phyloP scores from a whole-genome alignment of 176 grass and related monocot species.

The Carex parvula region DNA sequence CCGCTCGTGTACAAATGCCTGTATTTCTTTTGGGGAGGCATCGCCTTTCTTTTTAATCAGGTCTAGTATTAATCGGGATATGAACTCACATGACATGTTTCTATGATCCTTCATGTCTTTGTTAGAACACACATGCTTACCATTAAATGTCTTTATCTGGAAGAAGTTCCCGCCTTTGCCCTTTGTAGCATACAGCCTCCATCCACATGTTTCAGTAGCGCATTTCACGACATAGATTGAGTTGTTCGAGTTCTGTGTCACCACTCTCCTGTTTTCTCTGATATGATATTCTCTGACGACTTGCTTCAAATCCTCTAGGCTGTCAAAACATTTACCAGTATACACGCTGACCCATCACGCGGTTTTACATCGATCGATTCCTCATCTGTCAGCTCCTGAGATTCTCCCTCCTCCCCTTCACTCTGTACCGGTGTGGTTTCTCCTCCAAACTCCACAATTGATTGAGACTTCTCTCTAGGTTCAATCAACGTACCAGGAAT shows the following conservation, averaged over 20 bases:
- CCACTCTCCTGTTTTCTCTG: neutral
- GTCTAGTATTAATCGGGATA: neutral
- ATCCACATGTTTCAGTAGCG: neutral
- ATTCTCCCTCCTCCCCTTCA: neutral
- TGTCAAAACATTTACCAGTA: neutral
- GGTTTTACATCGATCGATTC: slow-evolving; percentile 2
- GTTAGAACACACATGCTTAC: slow-evolving; percentile 4
- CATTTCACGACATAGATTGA: slow-evolving; percentile 2
- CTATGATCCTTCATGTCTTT: neutral
- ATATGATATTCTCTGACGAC: neutral
- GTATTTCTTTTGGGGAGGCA: neutral
- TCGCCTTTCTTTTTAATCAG: slow-evolving; percentile 6
- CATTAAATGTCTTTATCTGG: slow-evolving; percentile 9
- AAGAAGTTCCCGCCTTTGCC: neutral
- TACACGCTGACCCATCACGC: neutral
- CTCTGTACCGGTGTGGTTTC: neutral
- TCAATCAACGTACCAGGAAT: neutral
- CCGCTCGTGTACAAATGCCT: neutral
- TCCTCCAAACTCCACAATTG: neutral
- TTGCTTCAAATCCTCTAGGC: neutral
- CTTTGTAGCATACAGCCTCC: neutral
- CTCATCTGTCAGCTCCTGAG: neutral
- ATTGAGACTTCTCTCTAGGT: slow-evolving; percentile 7
- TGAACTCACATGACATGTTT: slow-evolving; percentile 15
- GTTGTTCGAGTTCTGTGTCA: neutral